Evolutionary conservation across 768 basidiomycete species (phyloP).

Genomic region (Calocybe gangraenosa): DNA sequence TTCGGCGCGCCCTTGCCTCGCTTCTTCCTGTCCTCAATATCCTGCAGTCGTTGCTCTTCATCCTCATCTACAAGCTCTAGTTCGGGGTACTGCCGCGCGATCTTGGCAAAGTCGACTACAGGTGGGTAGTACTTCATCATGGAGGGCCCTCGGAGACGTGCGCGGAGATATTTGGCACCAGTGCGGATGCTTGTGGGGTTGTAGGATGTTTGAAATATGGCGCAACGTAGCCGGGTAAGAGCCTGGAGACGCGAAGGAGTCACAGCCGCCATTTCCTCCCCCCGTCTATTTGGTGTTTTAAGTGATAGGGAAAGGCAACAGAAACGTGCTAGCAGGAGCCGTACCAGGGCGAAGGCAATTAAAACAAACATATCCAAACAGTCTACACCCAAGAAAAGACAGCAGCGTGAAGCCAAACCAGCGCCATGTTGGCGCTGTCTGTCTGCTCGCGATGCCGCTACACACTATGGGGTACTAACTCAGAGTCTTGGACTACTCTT

Average conservation of each 20-base stretch:
- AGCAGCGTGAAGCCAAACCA: slow-evolving; percentile 9
- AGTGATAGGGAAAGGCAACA: no score
- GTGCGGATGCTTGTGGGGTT: slow-evolving; percentile 81
- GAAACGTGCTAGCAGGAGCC: no score
- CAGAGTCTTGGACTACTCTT: slow-evolving; percentile 11
- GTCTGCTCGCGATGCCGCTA: slow-evolving; percentile 17
- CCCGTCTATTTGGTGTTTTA: no score
- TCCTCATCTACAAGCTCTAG: slow-evolving; percentile 59
- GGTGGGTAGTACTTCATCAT: slow-evolving; percentile 83
- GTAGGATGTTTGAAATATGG: slow-evolving; percentile 83
- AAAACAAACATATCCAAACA: slow-evolving; percentile 13
- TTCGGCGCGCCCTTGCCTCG: slow-evolving; percentile 83
- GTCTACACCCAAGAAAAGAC: neutral
- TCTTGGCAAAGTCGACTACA: slow-evolving; percentile 48
- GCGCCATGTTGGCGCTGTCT: slow-evolving; percentile 11
- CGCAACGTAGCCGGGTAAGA: slow-evolving; percentile 61
- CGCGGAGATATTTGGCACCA: slow-evolving; percentile 88
- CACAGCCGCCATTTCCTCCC: slow-evolving; percentile 29
- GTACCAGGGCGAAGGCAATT: neutral
- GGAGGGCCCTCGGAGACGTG: slow-evolving; percentile 77
- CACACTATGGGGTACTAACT: slow-evolving; percentile 9
- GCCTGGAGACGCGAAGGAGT: slow-evolving; percentile 49
- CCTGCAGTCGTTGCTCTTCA: slow-evolving; percentile 65
- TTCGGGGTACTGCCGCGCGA: slow-evolving; percentile 49
- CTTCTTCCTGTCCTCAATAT: slow-evolving; percentile 62